Base-by-base conservation (phyloP, 2,329 filamentous ascomycete species). In the Dactylellina cionopaga region DNA sequence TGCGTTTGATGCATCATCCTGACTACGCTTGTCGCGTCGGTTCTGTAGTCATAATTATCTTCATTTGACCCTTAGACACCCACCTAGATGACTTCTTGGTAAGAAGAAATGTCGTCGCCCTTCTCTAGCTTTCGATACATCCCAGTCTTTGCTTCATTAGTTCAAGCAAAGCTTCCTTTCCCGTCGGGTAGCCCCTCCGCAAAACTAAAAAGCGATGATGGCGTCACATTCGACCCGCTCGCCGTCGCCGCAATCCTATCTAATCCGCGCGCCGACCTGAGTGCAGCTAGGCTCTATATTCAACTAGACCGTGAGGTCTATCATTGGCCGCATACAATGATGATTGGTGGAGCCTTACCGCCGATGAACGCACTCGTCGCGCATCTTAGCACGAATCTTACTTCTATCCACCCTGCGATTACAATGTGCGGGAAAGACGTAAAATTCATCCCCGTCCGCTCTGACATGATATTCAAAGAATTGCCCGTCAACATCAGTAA, bases 351-450 rank as follows among this genome's bases (percentile, higher is more conserved):
- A 10, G 78, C 77, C 5, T 58, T 79, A 11, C 76, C 78, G 2
- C 76, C 78, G 1, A 75, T 79, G 52, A 77, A 79, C 52, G 77
- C 78, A 74, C 76, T 79, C 5, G 78, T 79, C 27, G 78, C 79
- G 46, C 77, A 78, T 43, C 63, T 79, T 4, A 76, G 76, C 1
- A 75, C 64, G 2, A 68, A 78, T 24, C 68, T 75, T 19, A 75
- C 76, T 25, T 76, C 65, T 19, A 63, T 77, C 46, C 75, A 77
- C 52, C 76, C 78, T 2, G 76, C 78, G 2, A 77, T 79, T 22
- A 76, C 76, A 5, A 73, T 79, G 74, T 79, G 78, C 65, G 74
- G 75, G 1, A 76, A 77, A 43, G 78, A 77, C 37, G 76, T 75
- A 10, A 77, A 75, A 6, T 74, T 75, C 46, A 70, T 79, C 19